Evolutionary conservation across 2,329 filamentous ascomycete genomes (phyloP).

Genomic region (Claviceps arundinis): DNA sequence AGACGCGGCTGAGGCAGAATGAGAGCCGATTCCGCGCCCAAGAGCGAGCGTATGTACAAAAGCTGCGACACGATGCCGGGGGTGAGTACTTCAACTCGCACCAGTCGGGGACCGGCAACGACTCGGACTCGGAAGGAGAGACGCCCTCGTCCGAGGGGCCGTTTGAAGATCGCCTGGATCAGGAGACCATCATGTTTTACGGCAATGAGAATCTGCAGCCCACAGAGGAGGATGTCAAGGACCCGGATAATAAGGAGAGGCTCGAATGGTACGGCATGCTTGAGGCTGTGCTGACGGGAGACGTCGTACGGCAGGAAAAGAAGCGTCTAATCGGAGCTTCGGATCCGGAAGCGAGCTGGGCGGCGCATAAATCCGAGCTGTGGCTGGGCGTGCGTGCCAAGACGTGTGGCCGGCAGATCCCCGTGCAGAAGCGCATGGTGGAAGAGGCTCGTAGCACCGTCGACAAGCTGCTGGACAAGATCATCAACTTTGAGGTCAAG

Average conservation of each 20-base stretch:
- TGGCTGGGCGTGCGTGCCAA: slow-evolving; percentile 84
- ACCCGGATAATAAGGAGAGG: slow-evolving; percentile 76
- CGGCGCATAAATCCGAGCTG: slow-evolving; percentile 63
- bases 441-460: slow-evolving; percentile 69
- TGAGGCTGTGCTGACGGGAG: slow-evolving; percentile 85
- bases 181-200: slow-evolving; percentile 86
- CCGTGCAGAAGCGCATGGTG: slow-evolving; percentile 74
- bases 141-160: slow-evolving; percentile 75
- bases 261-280: slow-evolving; percentile 98
- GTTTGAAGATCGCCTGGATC: slow-evolving; percentile 78
- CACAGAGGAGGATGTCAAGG: slow-evolving; percentile 76
- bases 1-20: slow-evolving; percentile 35
- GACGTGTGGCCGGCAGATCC: slow-evolving; percentile 68
- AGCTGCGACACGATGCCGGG: slow-evolving; percentile 61
- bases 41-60: slow-evolving; percentile 89
- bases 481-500: slow-evolving; percentile 88
- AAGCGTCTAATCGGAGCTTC: slow-evolving; percentile 76
- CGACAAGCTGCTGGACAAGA: slow-evolving; percentile 67
- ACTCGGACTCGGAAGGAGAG: slow-evolving; percentile 82
- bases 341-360: slow-evolving; percentile 42
- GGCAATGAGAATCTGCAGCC: slow-evolving; percentile 81
- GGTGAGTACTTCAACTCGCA: slow-evolving; percentile 62
- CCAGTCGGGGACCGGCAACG: slow-evolving; percentile 37
- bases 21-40: slow-evolving; percentile 41
- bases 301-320: slow-evolving; percentile 97